Evolutionary conservation across 345 rosid genomes (phyloP).

Genomic region (Pseudoturritis turrita): DNA sequence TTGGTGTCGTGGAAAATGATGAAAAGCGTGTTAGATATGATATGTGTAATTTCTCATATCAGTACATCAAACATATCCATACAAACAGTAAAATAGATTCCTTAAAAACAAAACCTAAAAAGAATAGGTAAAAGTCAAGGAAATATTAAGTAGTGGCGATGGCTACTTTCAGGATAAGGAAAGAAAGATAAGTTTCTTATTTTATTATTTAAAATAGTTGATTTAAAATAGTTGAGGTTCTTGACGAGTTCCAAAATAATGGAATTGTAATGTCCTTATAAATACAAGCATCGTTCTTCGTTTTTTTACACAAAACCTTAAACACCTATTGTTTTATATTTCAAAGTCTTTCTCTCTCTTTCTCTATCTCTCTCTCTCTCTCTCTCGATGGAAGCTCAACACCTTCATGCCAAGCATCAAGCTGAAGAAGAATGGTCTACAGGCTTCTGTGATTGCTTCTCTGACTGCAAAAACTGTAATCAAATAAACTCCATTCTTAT

Average conservation of each 20-base stretch:
- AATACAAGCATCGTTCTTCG: slow-evolving; percentile 9
- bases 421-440: slow-evolving; percentile 42
- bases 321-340: neutral
- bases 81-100: neutral
- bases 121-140: neutral
- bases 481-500: neutral
- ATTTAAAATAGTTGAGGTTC: neutral
- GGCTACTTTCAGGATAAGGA: neutral
- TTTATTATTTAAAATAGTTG: neutral
- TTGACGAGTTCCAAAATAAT: neutral
- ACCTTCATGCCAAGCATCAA: slow-evolving; percentile 14
- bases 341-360: neutral
- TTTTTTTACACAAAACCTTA: neutral
- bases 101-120: neutral
- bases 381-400: slow-evolving; percentile 24
- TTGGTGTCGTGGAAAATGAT: neutral
- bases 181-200: neutral
- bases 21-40: neutral
- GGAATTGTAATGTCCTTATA: slow-evolving; percentile 1
- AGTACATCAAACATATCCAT: neutral
- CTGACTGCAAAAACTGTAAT: slow-evolving; percentile 36
- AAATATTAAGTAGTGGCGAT: neutral
- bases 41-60: neutral
- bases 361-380: neutral
- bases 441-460: slow-evolving; percentile 48